Evolutionary conservation across 805 yeast species (phyloP), one percentile per base, ranked within the genome.

Genomic region (Ogataea angusta): DNA sequence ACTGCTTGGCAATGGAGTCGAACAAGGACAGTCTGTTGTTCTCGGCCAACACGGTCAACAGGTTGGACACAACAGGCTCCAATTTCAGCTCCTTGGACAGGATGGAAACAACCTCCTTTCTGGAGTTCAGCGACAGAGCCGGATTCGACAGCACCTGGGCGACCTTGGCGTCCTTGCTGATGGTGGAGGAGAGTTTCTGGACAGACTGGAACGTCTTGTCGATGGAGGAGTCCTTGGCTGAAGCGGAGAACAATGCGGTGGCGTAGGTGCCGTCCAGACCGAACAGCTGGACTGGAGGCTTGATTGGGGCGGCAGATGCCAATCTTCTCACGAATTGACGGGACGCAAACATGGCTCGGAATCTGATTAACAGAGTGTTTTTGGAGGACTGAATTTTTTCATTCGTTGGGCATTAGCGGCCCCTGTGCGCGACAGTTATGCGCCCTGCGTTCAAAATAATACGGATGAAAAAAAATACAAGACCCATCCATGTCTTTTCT

Each of bases 201-300:
- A 93, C 78, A 30, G 90, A 78, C 56, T 75, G 73, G 42, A 90
- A 82, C 48, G 80, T 68, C 52, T 63, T 62, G 43, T 82, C 91
- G 54, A 89, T 70, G 8, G 87, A 72, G 25, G 95, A 77, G 54
- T 79, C 80, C 74, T 86, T 83, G 53, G 83, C 83, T 42, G 98
- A 83, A 16, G 98, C 97, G 40, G 90, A 74, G 79, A 82, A 91
- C 57, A 93, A 77, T 36, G 99, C 96, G 43, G 88, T 77, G 55
- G 98, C 99, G 68, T 91, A 91, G 51, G 98, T 89, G 63, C 98
- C 99, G 55, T 90, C 97, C 54, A 91, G 71, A 51, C 98, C 98
- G 60, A 78, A 91, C 64, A 91, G 76, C 76, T 89, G 96, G 50
- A 91, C 85, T 42, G 98, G 97, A 39, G 95, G 89, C 68, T 80